Percentiles rank a stretch among this genome's conserved stretches.
Evolutionary conservation across 352 stramenopile genomes (phyloP).

Genomic region (Globisporangium acanthophoron): DNA sequence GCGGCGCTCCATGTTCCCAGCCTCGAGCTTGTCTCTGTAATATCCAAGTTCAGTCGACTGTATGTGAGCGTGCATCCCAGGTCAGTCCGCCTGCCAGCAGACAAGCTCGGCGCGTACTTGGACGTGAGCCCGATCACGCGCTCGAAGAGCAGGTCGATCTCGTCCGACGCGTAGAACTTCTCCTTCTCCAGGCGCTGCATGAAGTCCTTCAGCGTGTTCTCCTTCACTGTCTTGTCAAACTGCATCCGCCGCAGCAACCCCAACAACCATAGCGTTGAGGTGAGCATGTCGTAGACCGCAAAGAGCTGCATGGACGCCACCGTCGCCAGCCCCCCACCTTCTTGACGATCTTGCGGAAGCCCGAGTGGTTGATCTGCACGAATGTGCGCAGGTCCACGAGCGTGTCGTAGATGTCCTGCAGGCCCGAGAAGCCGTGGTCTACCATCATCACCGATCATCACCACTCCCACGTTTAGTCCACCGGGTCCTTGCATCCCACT

Average conservation of each 20-base stretch:
- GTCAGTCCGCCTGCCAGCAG: constrained; percentile 2
- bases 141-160: constrained; percentile 75
- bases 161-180: constrained; percentile 74
- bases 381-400: constrained; percentile 87
- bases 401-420: constrained; percentile 89
- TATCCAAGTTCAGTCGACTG: neutral
- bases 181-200: constrained; percentile 77
- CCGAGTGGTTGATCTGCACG: constrained; percentile 90
- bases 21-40: constrained; percentile 74
- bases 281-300: neutral
- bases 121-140: constrained; percentile 76
- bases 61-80: neutral
- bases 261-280: neutral
- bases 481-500: neutral
- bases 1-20: constrained; percentile 83
- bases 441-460: neutral
- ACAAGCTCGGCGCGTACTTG: constrained; percentile 36
- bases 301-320: too few relatives aligned
- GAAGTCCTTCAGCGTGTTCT: constrained; percentile 58
- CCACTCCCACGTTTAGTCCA: neutral
- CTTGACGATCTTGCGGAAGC: constrained; percentile 93
- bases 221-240: constrained; percentile 90
- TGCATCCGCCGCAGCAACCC: constrained; percentile 14
- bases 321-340: constrained; percentile 37
- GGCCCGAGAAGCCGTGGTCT: constrained; percentile 70